phyloP scores from a whole-genome alignment of 192 early-diverging fungal species.

The Lunasporangiospora selenospora region DNA sequence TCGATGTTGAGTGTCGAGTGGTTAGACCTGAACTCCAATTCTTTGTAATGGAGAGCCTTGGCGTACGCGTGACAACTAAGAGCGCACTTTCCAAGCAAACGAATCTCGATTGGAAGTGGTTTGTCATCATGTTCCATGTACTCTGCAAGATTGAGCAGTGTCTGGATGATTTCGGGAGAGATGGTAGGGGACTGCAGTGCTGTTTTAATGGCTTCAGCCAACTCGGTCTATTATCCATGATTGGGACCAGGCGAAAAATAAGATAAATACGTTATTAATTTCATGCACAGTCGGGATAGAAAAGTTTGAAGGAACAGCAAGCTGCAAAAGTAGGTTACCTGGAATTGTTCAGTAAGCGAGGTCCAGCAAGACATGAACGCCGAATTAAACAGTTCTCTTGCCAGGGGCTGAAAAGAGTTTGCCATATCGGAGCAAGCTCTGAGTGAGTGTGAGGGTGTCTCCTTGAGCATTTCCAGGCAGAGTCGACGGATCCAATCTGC shows the following conservation, averaged over 20 bases:
- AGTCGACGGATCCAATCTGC: conserved; percentile 92
- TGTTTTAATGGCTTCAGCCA: conserved; percentile 81
- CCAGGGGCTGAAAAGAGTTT: conserved; percentile 77
- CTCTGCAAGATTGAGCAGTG: conserved; percentile 91
- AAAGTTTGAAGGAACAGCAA: not conserved
- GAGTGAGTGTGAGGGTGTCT: conserved; percentile 94
- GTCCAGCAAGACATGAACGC: conserved; percentile 98
- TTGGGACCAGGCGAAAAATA: no score
- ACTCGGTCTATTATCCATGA: conserved; percentile 75
- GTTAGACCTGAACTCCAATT: conserved; percentile 88
- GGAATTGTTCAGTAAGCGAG: conserved; percentile 84
- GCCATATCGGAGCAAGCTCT: conserved; percentile 90
- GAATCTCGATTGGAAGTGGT: conserved; percentile 90
- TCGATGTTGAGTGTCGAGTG: conserved; percentile 87
- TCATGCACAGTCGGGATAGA: not conserved
- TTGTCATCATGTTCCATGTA: conserved; percentile 99
- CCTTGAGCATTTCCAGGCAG: conserved; percentile 88
- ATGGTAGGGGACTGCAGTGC: conserved; percentile 82
- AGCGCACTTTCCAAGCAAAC: conserved; percentile 88
- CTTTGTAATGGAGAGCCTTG: conserved; percentile 97
- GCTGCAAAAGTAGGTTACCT: conserved; percentile 45
- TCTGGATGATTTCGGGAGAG: conserved; percentile 90
- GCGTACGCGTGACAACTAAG: conserved; percentile 93
- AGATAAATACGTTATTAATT: no score
- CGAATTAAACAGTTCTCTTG: conserved; percentile 93